Conservation (phyloP, 345 rosid species). For the Eucalyptus pauciflora region DNA sequence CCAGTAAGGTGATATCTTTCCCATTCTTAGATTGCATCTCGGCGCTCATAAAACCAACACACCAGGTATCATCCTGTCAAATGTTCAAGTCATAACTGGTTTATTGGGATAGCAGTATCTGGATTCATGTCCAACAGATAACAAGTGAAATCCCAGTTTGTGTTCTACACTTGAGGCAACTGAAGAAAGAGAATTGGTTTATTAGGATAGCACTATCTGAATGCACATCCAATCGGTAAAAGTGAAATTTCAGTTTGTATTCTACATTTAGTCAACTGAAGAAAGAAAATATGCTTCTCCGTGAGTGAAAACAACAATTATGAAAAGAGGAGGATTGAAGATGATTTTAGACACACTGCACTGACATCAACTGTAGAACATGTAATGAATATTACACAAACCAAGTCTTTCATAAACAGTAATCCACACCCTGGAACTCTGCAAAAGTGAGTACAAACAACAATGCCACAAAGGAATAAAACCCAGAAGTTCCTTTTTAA, state of each 20-base stretch:
- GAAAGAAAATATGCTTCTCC: neutral
- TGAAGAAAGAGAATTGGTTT: neutral
- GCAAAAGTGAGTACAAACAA: neutral
- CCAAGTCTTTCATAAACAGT: neutral
- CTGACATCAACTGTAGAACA: neutral
- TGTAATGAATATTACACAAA: neutral
- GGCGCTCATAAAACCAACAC: slow-evolving; percentile 77
- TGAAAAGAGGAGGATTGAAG: neutral
- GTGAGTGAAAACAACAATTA: neutral
- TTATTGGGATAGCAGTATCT: neutral
- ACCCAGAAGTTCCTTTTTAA: neutral
- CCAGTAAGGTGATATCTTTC: slow-evolving; percentile 54
- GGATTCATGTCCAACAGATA: neutral
- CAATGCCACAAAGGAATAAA: neutral
- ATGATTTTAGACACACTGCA: neutral
- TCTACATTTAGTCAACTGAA: neutral
- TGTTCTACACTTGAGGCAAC: neutral
- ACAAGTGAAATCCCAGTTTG: neutral
- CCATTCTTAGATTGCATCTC: slow-evolving; percentile 48
- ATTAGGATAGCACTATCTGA: neutral
- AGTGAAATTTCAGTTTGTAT: neutral
- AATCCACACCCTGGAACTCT: neutral
- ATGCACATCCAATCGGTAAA: neutral
- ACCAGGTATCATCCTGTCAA: slow-evolving; percentile 46
- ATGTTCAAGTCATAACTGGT: neutral